These are phyloP conservation scores for Terfezia boudieri DNA, from an alignment of 495 filamentous ascomycete species.

Conservation along the genomic window DNA sequence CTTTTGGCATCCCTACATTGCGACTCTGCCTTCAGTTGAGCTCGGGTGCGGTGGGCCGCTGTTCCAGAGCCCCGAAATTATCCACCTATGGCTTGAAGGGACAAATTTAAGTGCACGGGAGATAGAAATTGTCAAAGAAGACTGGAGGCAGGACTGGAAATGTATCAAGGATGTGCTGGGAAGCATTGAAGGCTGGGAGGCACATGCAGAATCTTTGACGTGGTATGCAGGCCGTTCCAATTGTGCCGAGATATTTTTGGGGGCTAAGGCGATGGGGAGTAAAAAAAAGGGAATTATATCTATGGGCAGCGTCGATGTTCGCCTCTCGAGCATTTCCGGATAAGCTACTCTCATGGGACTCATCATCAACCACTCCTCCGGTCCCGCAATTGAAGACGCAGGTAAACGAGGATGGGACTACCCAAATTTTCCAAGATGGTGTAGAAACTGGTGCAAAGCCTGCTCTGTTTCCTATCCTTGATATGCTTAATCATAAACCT, in stretches of 20 bases:
- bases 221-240: not conserved
- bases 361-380: not conserved
- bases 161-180: conserved; percentile 20
- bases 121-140: conserved; percentile 21
- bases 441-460: conserved; percentile 16
- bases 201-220: conserved; percentile 19
- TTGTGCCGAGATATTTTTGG: too few species aligned
- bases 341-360: conserved; percentile 9
- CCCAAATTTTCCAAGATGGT: conserved; percentile 1
- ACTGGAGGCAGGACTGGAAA: conserved; percentile 32
- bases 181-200: conserved; percentile 10
- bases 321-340: conserved; percentile 31
- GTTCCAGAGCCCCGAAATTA: conserved; percentile 31
- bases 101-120: conserved; percentile 33
- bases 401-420: not conserved
- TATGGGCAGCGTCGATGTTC: conserved; percentile 43
- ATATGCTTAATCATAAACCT: conserved; percentile 37
- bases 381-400: not conserved
- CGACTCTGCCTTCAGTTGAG: conserved; percentile 25
- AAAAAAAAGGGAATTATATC: conserved; percentile 32
- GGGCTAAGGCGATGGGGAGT: not conserved
- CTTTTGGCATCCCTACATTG: conserved; percentile 42
- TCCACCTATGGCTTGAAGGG: conserved; percentile 34
- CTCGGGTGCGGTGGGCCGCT: conserved; percentile 33
- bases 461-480: conserved; percentile 38